Evolutionary conservation across 1,139 yeast genomes (phyloP), one percentile per base, ranked within the genome.

Genomic region (Magnusiomyces fungicola): DNA sequence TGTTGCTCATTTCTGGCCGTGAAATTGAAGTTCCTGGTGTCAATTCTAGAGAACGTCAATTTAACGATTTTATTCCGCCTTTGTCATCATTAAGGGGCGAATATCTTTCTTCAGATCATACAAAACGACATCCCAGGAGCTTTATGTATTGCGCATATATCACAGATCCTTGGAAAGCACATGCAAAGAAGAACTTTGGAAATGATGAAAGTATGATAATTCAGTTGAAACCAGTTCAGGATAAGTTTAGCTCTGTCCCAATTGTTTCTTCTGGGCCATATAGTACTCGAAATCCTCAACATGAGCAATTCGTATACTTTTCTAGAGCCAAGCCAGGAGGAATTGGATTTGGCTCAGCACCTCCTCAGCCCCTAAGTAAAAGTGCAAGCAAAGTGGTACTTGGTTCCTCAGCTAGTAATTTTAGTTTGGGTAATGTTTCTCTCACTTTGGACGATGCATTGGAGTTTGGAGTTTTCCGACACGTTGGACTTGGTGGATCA

Each of bases 391-490:
- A 38, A n/a, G 5, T 34, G 23, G 5, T 34, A 7, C 23, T 18
- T n/a, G 22, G 22, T 14, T 18, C 9, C 51, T 36, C 43, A 49
- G 43, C 45, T 52, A 47, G 24, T 49, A 49, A 50, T 37, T 58
- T 50, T 24, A 40, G 47, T 3, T 56, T 59, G 12, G 96, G 96
- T 0, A 83, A 81, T 56, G 85, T 87, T 0, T 85, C 96, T 1
- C 67, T 90, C 21, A 83, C 92, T 0, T 67, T 90, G 2, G 96
- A 90, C 55, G 75, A 82, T 12, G 78, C 83, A 37, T 69, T 90
- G 54, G 97, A 90, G 63, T 83, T 80, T 67, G 96, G 84, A 0
- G 80, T 80, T 1, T 88, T 90, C 62, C 71, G 96, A 47, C 87
- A 87, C 59, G 61, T 79, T 14, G 83, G 80, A 0, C 57, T 67